Evolutionary conservation across 1,139 yeast species (phyloP).

Genomic region (Saccharomyces hybrid): DNA sequence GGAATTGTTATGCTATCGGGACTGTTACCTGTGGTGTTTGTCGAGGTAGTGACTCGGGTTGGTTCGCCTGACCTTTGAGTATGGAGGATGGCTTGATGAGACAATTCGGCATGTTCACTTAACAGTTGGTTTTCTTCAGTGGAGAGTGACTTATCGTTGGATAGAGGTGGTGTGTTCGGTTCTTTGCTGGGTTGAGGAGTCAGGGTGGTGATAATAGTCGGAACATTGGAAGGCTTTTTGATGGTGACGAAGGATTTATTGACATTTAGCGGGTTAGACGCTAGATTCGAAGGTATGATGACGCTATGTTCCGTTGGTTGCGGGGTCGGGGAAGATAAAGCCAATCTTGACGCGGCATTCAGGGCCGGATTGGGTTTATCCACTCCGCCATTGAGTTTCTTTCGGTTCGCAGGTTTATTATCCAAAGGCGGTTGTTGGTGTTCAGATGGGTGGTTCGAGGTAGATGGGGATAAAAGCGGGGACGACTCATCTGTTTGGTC

Average conservation of each 20-base stretch:
- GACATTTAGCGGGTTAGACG: slow-evolving; percentile 73
- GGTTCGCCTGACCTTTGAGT: slow-evolving; percentile 16
- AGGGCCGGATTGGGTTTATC: not conserved
- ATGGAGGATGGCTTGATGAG: slow-evolving; percentile 14
- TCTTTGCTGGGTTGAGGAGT: slow-evolving; percentile 1
- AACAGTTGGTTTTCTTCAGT: slow-evolving; percentile 7
- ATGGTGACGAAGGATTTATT: slow-evolving; percentile 63
- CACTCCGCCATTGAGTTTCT: not conserved
- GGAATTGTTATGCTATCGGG: not conserved
- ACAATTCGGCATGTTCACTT: slow-evolving; percentile 13
- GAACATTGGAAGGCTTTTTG: slow-evolving; percentile 39
- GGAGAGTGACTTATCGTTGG: not conserved
- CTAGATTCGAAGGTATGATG: slow-evolving; percentile 58
- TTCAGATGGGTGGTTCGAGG: not conserved
- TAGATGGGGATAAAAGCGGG: not conserved
- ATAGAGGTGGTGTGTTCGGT: not conserved
- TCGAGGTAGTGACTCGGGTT: slow-evolving; percentile 13
- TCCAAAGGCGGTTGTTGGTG: not conserved
- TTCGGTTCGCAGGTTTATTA: not conserved
- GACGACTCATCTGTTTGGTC: not conserved
- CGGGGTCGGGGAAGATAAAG: not conserved
- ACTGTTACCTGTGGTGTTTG: slow-evolving; percentile 6
- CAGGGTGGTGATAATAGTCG: slow-evolving; percentile 11
- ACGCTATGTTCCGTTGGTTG: slow-evolving; percentile 3
- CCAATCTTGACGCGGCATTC: not conserved